phyloP scores from a whole-genome alignment of 106 monocot genomes.

The Acanthochlamys bracteata region DNA sequence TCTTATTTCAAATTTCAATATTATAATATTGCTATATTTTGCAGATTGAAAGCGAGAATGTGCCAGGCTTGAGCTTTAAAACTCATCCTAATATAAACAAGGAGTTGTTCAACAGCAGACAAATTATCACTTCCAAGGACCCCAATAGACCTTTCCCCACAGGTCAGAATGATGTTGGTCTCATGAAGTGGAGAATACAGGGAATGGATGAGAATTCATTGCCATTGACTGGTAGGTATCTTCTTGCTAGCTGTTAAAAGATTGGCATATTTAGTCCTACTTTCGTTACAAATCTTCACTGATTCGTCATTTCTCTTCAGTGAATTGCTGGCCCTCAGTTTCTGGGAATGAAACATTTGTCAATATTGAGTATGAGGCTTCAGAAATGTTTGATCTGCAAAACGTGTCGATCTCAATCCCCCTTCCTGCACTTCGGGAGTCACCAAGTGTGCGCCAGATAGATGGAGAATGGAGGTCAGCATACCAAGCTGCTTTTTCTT shows the following conservation, averaged over 20 bases:
- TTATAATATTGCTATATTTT: background rate
- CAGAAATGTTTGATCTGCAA: constrained; percentile 77
- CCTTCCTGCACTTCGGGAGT: constrained; percentile 76
- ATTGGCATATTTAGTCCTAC: too few species aligned
- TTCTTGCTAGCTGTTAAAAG: background rate
- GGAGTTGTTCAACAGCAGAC: constrained; percentile 78
- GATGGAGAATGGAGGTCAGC: constrained; percentile 98
- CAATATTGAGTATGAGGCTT: constrained; percentile 97
- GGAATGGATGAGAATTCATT: constrained; percentile 75
- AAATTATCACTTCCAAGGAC: constrained; percentile 81
- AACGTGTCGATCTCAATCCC: constrained; percentile 87
- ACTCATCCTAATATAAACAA: constrained; percentile 99
- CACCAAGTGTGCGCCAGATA: constrained; percentile 81
- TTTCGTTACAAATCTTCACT: background rate
- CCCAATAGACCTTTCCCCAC: constrained; percentile 88
- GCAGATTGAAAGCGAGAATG: constrained; percentile 79
- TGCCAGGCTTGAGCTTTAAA: constrained; percentile 78
- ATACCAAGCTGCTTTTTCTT: background rate
- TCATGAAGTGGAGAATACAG: constrained; percentile 99
- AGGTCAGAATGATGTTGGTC: constrained; percentile 85
- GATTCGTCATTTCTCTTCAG: constrained; percentile 23
- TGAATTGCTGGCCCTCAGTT: constrained; percentile 96
- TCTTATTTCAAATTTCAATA: background rate
- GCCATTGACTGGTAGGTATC: constrained; percentile 69
- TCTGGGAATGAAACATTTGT: constrained; percentile 96